These are phyloP conservation scores for Volvox reticuliferus DNA, from an alignment of 139 green algal genomes.

Conservation along the genomic window DNA sequence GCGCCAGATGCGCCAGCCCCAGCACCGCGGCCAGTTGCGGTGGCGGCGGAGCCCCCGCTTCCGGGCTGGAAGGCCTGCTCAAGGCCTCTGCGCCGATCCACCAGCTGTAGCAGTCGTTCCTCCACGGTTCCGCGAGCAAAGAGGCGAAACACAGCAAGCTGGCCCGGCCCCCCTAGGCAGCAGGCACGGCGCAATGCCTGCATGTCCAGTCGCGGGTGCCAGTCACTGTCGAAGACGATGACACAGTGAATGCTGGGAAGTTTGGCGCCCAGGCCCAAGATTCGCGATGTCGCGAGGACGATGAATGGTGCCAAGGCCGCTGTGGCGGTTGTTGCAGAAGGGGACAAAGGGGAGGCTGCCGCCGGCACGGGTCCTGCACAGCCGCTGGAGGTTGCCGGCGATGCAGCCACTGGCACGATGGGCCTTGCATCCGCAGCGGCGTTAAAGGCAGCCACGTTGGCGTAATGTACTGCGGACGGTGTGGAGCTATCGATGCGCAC, in stretches of 20 bases:
- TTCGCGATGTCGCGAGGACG: conserved; percentile 71
- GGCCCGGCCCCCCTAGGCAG: conserved; percentile 51
- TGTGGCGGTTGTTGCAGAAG: neutral
- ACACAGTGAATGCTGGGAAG: conserved; percentile 67
- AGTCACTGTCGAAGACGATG: conserved; percentile 84
- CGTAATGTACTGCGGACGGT: conserved; percentile 59
- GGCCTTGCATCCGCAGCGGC: neutral
- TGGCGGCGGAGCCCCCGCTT: conserved; percentile 16
- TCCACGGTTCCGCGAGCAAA: conserved; percentile 67
- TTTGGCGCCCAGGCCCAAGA: conserved; percentile 81
- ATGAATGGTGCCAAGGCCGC: conserved; percentile 48
- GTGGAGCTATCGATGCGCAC: conserved; percentile 67
- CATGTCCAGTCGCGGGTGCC: conserved; percentile 77
- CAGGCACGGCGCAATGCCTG: conserved; percentile 72
- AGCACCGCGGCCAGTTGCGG: neutral
- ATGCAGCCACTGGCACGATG: neutral
- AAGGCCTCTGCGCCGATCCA: conserved; percentile 49
- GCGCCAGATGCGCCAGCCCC: neutral
- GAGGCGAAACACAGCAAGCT: conserved; percentile 51
- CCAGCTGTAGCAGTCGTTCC: conserved; percentile 72
- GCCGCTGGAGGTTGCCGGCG: neutral
- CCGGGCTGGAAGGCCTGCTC: conserved; percentile 62
- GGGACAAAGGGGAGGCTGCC: neutral
- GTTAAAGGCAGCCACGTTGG: conserved; percentile 72
- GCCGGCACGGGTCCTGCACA: neutral